Evolutionary conservation across 1,139 yeast species (phyloP).

Genomic region (Yamadazyma kanchanaburiensis): DNA sequence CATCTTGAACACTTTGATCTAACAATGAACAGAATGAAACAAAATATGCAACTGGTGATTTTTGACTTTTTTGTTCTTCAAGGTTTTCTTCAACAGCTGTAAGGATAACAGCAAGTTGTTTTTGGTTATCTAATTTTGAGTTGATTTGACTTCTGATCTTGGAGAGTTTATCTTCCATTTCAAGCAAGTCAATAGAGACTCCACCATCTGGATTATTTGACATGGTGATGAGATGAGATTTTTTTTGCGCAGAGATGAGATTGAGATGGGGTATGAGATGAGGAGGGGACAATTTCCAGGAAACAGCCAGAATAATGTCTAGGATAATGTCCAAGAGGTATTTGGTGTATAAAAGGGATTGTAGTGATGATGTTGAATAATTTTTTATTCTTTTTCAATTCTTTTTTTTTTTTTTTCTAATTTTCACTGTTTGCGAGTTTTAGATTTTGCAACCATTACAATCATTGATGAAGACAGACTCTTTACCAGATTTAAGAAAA

Average conservation of each 20-base stretch:
- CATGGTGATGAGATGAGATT: constrained; percentile 5
- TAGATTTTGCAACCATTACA: no score
- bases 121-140: constrained; percentile 82
- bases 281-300: no score
- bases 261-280: constrained; percentile 5
- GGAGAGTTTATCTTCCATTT: constrained; percentile 64
- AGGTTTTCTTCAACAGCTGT: constrained; percentile 90
- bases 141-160: constrained; percentile 67
- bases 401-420: no score
- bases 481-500: no score
- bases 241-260: constrained; percentile 4
- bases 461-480: no score
- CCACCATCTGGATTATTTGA: constrained; percentile 43
- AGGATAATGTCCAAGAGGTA: no score
- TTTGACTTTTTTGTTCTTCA: constrained; percentile 61
- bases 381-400: no score
- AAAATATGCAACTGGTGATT: constrained; percentile 71
- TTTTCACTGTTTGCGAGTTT: no score
- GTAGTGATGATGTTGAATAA: no score
- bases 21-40: constrained; percentile 78
- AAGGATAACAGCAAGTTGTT: constrained; percentile 66
- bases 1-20: constrained; percentile 65
- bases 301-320: no score
- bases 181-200: constrained; percentile 32
- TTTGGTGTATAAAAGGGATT: no score